Base-by-base conservation (phyloP, 129 eudicot species). In the Flaveria brownii region DNA sequence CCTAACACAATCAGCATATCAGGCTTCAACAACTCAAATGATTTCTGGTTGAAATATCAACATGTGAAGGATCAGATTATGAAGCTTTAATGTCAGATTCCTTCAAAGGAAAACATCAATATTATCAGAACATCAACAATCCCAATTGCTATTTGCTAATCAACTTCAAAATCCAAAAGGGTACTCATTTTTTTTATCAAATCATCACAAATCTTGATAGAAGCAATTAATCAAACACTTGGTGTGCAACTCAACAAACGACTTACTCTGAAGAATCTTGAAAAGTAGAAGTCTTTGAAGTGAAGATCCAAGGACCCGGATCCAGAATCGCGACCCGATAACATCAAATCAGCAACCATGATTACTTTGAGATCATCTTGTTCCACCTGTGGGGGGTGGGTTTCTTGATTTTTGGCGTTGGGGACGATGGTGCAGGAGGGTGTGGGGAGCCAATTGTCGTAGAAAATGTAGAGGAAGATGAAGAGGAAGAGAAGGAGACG, bases 1-100 rank as follows among this genome's bases (percentile, higher is more conserved):
- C 91, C 91, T 79, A 87, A 85, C 46, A 87, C 85, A 81, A 87
- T 77, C 84, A 87, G 85, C 91, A 87, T 82, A 47, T 87, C 91
- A 87, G 91, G 91, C 88, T 84, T 87, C 83, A 87, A 72, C 56
- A 81, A 63, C 74, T 87, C 88, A 84, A 79, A 87, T 43, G 91
- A 84, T 84, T 87, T 87, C 88, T 87, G 91, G 86, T 87, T 82
- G 86, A 79, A 65, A 82, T 68, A 82, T 73, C 60, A 84, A 79
- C 71, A 77, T 54, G 73, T 68, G 68, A 86, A 72, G 39, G 41
- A 52, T 78, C 74, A 86, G 85, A 81, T 70, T 80, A 75, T 57
- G 77, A 68, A 76, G 69, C 66, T 67, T 80, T 47, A 46, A 70
- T 78, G 82, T 57, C 39, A 69, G 62, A 55, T 62, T 74, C 64